Conservation (phyloP, 2,329 filamentous ascomycete species). For the Colletotrichum sojae region DNA sequence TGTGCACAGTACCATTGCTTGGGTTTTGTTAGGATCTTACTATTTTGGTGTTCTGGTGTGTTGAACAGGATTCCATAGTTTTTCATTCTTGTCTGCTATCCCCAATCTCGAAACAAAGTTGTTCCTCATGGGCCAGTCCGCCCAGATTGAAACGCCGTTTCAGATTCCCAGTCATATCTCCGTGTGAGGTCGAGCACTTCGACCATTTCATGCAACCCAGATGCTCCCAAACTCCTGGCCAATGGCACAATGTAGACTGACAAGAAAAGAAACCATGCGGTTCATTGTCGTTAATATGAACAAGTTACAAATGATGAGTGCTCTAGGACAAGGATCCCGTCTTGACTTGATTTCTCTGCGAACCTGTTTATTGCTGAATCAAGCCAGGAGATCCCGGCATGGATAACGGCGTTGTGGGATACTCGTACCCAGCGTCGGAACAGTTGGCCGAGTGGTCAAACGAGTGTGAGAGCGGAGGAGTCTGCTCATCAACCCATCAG, state of each 20-base stretch:
- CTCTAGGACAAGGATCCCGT: neutral
- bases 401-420: constrained; percentile 80
- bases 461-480: constrained; percentile 82
- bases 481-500: constrained; percentile 71
- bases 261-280: neutral
- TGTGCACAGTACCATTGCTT: no score
- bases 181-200: constrained; percentile 48
- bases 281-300: neutral
- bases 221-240: constrained; percentile 30
- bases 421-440: constrained; percentile 74
- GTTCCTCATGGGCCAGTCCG: neutral
- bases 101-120: constrained; percentile 23
- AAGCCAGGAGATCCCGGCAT: constrained; percentile 78
- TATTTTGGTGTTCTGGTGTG: neutral
- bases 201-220: constrained; percentile 38
- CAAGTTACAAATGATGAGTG: neutral
- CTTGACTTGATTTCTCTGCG: neutral
- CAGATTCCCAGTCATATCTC: constrained; percentile 40
- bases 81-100: constrained; percentile 22
- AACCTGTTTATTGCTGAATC: constrained; percentile 49
- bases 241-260: constrained; percentile 17
- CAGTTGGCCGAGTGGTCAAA: constrained; percentile 77
- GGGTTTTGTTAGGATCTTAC: neutral
- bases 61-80: neutral
- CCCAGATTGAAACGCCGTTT: constrained; percentile 28